Evolutionary conservation across 331 rosid species (phyloP), one percentile per base, ranked within the genome.

Genomic region (Arachis monticola): DNA sequence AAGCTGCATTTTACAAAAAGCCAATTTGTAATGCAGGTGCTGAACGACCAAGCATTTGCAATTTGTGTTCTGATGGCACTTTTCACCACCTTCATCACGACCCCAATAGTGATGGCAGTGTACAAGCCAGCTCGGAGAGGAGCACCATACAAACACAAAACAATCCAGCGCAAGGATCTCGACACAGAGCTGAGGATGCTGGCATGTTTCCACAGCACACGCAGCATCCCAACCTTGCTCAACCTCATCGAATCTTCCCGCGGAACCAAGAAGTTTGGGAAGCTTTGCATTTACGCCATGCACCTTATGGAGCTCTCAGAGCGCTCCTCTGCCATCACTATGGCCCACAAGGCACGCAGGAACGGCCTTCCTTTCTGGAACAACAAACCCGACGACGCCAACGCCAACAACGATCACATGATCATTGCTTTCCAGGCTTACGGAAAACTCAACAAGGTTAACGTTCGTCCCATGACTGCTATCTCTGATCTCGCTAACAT

Each of bases 331-430:
- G 97, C 97, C 2, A 92, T 92, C 75, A 58, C 90, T 4, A 92
- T 92, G 96, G 96, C 85, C 27, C 96, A 92, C 72, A 92, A 88
- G 71, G 92, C 97, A 12, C 85, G 93, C 55, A 79, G 70, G 58
- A 83, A 92, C 6, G 97, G 93, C 67, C 74, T 90, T 13, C 97
- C 97, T 0, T 92, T 92, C 42, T 92, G 96, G 91, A 92, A 87
- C 82, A 92, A 73, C 64, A 84, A 79, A 22, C 62, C 67, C 0
- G 60, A 74, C 0, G 27, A 53, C 8, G 59, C n/a, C 30, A 14
- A 53, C 10, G 41, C 5, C 9, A 14, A 53, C 10, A 42, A 42
- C 7, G 91, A 90, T 13, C 88, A 81, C 31, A 82, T 87, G 81
- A 84, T 92, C 7, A 87, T 92, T 1, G 92, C 97, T 4, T 92